Evolutionary conservation across 1,139 yeast genomes (phyloP).

Genomic region (Protomyces inundatus): DNA sequence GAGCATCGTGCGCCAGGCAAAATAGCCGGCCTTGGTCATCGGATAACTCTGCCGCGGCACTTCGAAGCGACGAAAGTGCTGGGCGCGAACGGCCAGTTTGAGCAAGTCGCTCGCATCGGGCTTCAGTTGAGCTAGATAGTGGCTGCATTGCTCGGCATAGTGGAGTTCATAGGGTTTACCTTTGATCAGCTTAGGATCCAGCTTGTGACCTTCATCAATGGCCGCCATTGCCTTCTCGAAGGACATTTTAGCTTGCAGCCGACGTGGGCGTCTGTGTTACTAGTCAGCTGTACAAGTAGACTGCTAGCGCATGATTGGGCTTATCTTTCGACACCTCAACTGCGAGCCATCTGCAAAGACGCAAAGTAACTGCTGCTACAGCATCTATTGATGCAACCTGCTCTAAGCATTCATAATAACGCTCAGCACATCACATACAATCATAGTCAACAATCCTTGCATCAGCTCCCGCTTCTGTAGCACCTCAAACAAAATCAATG

Average conservation of each 20-base stretch:
- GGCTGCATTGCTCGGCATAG: constrained; percentile 14
- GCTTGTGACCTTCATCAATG: constrained; percentile 14
- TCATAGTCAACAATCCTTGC: constrained; percentile 2
- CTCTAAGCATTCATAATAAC: neutral
- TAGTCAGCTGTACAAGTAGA: neutral
- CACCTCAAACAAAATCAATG: constrained; percentile 11
- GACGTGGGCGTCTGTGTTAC: neutral
- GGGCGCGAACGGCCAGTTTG: constrained; percentile 17
- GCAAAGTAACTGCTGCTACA: too few species aligned
- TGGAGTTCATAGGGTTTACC: constrained; percentile 15
- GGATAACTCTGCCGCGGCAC: constrained; percentile 18
- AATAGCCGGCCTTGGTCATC: constrained; percentile 15
- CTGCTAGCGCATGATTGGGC: neutral
- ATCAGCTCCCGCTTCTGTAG: constrained; percentile 13
- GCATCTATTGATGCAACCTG: too few species aligned
- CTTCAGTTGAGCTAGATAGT: neutral
- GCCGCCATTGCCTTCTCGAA: constrained; percentile 5
- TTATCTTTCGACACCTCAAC: too few species aligned
- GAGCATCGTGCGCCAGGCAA: constrained; percentile 16
- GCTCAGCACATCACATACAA: neutral
- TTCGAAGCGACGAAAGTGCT: constrained; percentile 21
- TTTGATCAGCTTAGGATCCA: constrained; percentile 2
- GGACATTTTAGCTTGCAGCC: constrained; percentile 3
- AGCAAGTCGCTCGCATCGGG: constrained; percentile 9
- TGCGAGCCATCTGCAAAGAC: too few species aligned